Evolutionary conservation across 305 asterid species (phyloP), one percentile per base, ranked within the genome.

Genomic region (Fraxinus paxiana): DNA sequence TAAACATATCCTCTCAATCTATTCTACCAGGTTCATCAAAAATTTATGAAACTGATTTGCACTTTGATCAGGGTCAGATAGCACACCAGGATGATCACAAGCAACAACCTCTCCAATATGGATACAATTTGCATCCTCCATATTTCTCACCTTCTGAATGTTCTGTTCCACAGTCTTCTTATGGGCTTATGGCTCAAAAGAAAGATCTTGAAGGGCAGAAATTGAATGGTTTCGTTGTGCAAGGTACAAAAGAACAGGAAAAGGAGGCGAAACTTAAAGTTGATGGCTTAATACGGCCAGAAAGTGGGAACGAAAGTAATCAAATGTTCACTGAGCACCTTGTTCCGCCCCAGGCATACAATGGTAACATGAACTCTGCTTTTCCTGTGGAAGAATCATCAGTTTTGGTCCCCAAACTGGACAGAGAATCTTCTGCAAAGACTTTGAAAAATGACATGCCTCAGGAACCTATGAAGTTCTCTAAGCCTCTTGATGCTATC

Each of bases 401-500:
- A 59, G 15, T 24, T 18, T 33, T 35, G 84, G 82, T 80, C 75
- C 81, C 89, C 80, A 80, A 85, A 76, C 84, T 82, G 78, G 88
- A 87, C 41, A 81, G 77, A 34, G 92, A 86, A 43, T 15, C 82
- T 10, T 82, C 88, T 63, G 86, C 83, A 10, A 81, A 79, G 75
- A 78, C 79, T 61, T 54, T 73, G 79, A 88, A 87, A 87, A 82
- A 75, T 17, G 92, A 85, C 74, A 84, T 63, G 73, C 77, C 83
- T 77, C 86, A 69, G 71, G 88, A 90, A 77, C 82, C 84, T 70
- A 15, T 74, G 76, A 87, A 74, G 84, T 83, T 85, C 78, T 73
- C 87, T 18, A 84, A 89, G 20, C 85, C 87, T 81, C 61, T 79
- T 85, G 93, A 86, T 76, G 80, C 82, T 82, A 85, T 59, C 80